Base-by-base conservation (phyloP, 805 yeast genomes). In the Pichia nakasei region DNA sequence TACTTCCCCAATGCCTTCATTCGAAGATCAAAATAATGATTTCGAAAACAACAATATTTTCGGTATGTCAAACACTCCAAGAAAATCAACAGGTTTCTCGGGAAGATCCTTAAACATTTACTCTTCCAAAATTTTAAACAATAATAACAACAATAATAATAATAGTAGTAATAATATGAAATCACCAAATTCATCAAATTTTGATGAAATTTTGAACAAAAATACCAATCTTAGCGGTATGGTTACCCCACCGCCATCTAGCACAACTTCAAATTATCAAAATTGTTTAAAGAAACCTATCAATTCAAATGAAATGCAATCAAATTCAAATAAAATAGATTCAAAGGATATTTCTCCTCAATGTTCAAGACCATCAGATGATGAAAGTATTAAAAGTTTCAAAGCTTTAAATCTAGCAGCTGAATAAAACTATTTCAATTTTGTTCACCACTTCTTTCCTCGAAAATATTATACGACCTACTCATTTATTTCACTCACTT, bases 301-400 rank as follows among this genome's bases (percentile, higher is more conserved):
- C 15, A 6, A 11, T 27, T 27, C 32, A 13, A 27, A 27, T 27
- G n/a, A 27, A 24, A 24, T 27, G 3, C 27, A 24, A 24, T 9
- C 11, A 24, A 4, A 24, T 27, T 11, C 17, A 8, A 27, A 13
- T 15, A 27, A 27, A 13, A 8, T 15, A 27, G 39, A 41, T 35
- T 27, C n/a, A 15, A 27, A 27, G 5, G 32, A 27, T 27, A n/a
- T 38, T 6, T 39, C 46, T n/a, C 41, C 46, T 5, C 38, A 34
- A 34, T 27, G 38, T 15, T 43, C 46, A 34, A 38, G 36, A 34
- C 37, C 41, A 24, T 54, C 58, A 2, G 57, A 56, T 41, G 51
- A 48, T 15, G 61, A 50, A 20, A 53, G 58, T 42, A 42, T 49
- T 34, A 51, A 54, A 18, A 49, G 58, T 38, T 52, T 39, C 19